A percentile compares a stretch with the other conserved stretches of the same genome.
Evolutionary conservation across 495 filamentous ascomycete genomes (phyloP).

Genomic region (Penicillium diatomitis): DNA sequence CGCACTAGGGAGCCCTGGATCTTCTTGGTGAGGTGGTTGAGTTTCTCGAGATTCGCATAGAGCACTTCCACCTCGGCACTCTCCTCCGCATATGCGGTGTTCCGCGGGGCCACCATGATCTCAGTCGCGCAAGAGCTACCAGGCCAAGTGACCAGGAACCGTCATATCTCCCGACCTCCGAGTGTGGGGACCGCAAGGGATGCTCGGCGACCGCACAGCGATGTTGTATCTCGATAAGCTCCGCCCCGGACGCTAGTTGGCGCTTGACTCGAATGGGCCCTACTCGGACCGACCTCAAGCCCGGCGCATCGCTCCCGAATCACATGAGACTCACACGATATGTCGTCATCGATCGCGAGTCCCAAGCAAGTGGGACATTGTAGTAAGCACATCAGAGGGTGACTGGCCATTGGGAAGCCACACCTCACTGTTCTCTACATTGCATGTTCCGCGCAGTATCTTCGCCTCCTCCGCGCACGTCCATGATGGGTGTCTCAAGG

Average conservation of each 20-base stretch:
- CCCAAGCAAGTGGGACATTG: background rate
- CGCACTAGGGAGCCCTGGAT: constrained; percentile 80
- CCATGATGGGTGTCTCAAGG: constrained; percentile 26
- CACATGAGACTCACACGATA: constrained; percentile 12
- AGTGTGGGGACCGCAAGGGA: constrained; percentile 12
- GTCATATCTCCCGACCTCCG: constrained; percentile 19
- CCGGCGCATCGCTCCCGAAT: background rate
- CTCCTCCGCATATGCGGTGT: constrained; percentile 56
- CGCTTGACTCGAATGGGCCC: constrained; percentile 17
- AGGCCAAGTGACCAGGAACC: constrained; percentile 10
- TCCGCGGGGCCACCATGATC: constrained; percentile 42
- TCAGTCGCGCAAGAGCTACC: constrained; percentile 5
- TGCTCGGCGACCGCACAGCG: background rate
- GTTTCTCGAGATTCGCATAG: constrained; percentile 56
- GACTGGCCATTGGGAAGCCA: background rate
- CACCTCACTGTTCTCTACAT: background rate
- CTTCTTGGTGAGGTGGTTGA: constrained; percentile 75
- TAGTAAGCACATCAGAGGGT: background rate
- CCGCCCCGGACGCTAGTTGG: constrained; percentile 1
- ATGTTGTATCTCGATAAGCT: constrained; percentile 12
- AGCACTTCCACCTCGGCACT: constrained; percentile 63
- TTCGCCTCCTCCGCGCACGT: constrained; percentile 46
- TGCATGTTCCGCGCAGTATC: constrained; percentile 38
- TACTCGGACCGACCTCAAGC: constrained; percentile 12
- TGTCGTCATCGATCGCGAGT: constrained; percentile 16